A percentile compares a stretch with the other conserved stretches of the same genome.
Conservation (phyloP, 2,329 filamentous ascomycete species). For the Aspergillus unguis region DNA sequence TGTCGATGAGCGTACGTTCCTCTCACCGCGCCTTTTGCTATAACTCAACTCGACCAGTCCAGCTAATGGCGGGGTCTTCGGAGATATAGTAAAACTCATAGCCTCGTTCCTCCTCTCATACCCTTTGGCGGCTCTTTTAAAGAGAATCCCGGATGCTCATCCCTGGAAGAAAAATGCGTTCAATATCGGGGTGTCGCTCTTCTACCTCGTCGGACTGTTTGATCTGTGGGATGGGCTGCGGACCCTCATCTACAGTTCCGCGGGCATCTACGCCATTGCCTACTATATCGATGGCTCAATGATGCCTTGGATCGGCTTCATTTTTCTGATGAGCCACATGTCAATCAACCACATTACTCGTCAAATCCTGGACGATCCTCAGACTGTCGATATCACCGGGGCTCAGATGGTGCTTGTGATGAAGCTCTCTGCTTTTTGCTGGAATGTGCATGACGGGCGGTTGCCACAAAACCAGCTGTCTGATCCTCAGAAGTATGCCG, state of each 20-base stretch:
- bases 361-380: slow-evolving; percentile 65
- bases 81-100: slow-evolving; percentile 77
- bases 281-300: slow-evolving; percentile 79
- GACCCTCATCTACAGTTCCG: slow-evolving; percentile 75
- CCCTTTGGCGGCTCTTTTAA: slow-evolving; percentile 81
- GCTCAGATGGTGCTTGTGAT: slow-evolving; percentile 98
- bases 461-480: slow-evolving; percentile 76
- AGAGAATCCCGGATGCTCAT: slow-evolving; percentile 80
- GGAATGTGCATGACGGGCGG: slow-evolving; percentile 93
- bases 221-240: slow-evolving; percentile 82
- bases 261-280: slow-evolving; percentile 77
- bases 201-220: slow-evolving; percentile 91
- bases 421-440: slow-evolving; percentile 95
- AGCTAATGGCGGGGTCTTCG: neutral
- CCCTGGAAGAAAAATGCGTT: slow-evolving; percentile 86
- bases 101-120: slow-evolving; percentile 89
- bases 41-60: neutral
- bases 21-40: neutral
- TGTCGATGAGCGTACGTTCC: slow-evolving; percentile 57
- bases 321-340: slow-evolving; percentile 94
- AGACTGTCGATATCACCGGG: slow-evolving; percentile 78
- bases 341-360: slow-evolving; percentile 83
- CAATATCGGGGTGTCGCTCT: slow-evolving; percentile 73
- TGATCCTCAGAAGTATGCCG: slow-evolving; percentile 79
- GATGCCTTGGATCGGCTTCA: slow-evolving; percentile 97